phyloP scores from a whole-genome alignment of 257 asterid species.

The Penstemon barbatus region DNA sequence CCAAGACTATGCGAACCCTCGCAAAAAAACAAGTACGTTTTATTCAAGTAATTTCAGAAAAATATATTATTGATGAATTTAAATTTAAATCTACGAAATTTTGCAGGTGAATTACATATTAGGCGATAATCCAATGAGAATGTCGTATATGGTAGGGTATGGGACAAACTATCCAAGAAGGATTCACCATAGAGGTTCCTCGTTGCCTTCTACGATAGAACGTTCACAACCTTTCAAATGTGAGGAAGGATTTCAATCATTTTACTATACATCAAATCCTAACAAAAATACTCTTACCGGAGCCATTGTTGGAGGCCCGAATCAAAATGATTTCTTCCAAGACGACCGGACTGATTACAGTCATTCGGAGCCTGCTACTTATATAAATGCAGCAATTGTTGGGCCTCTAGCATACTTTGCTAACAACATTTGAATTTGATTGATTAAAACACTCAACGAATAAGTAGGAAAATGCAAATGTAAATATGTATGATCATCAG shows the following conservation, averaged over 20 bases:
- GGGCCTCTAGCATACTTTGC: constrained; percentile 85
- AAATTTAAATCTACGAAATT: not conserved
- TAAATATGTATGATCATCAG: too few relatives aligned
- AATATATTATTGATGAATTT: too few relatives aligned
- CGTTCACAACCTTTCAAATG: constrained; percentile 65
- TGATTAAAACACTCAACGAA: too few relatives aligned
- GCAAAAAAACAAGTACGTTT: constrained; percentile 58
- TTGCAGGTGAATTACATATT: constrained; percentile 74
- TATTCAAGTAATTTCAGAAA: not conserved
- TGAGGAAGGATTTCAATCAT: constrained; percentile 66
- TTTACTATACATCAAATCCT: constrained; percentile 47
- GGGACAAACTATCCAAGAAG: constrained; percentile 62
- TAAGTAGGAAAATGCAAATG: too few relatives aligned
- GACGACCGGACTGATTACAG: constrained; percentile 70
- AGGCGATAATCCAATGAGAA: constrained; percentile 76
- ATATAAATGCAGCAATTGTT: constrained; percentile 78
- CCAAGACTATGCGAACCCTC: constrained; percentile 40
- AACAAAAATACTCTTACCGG: constrained; percentile 67
- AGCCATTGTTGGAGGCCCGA: constrained; percentile 86
- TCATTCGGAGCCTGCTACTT: constrained; percentile 85
- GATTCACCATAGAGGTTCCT: constrained; percentile 83
- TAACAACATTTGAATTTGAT: constrained; percentile 17
- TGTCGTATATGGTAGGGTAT: constrained; percentile 92
- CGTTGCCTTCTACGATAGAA: constrained; percentile 52
- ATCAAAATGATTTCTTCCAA: constrained; percentile 68